A percentile compares a stretch with the other conserved stretches of the same genome.
Conservation (phyloP, 345 rosid species). For the Boechera retrofracta region DNA sequence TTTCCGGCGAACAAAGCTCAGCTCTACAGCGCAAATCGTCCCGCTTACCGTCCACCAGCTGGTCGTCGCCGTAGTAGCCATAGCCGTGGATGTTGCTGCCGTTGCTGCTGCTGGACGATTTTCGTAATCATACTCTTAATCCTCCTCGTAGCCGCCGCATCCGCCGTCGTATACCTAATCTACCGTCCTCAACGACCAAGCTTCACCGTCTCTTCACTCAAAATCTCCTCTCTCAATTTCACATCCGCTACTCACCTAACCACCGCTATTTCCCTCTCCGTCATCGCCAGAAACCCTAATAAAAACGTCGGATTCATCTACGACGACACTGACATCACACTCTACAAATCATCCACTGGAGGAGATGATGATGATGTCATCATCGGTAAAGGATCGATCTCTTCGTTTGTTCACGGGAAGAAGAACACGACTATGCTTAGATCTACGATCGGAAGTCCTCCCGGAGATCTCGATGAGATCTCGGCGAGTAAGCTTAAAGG, state of each 20-base stretch:
- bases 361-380: slow-evolving; percentile 53
- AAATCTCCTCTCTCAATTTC: slow-evolving; percentile 62
- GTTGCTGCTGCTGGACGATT: slow-evolving; percentile 62
- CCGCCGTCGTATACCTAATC: slow-evolving; percentile 59
- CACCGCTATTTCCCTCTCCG: slow-evolving; percentile 66
- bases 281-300: slow-evolving; percentile 81
- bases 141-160: slow-evolving; percentile 60
- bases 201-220: slow-evolving; percentile 68
- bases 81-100: slow-evolving; percentile 57
- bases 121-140: slow-evolving; percentile 56
- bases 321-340: slow-evolving; percentile 50
- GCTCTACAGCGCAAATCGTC: slow-evolving; percentile 68
- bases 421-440: slow-evolving; percentile 76
- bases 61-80: slow-evolving; percentile 56
- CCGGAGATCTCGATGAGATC: slow-evolving; percentile 51
- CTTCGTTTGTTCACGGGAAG: slow-evolving; percentile 65
- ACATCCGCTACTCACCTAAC: slow-evolving; percentile 54
- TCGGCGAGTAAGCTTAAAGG: slow-evolving; percentile 56
- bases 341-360: slow-evolving; percentile 36
- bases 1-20: slow-evolving; percentile 78
- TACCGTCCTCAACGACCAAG: slow-evolving; percentile 83
- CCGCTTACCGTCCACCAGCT: slow-evolving; percentile 76
- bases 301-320: slow-evolving; percentile 69
- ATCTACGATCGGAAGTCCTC: slow-evolving; percentile 51
- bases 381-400: slow-evolving; percentile 63